Base-by-base conservation (phyloP, 2,329 filamentous ascomycete genomes). In the Fusarium lateritium region DNA sequence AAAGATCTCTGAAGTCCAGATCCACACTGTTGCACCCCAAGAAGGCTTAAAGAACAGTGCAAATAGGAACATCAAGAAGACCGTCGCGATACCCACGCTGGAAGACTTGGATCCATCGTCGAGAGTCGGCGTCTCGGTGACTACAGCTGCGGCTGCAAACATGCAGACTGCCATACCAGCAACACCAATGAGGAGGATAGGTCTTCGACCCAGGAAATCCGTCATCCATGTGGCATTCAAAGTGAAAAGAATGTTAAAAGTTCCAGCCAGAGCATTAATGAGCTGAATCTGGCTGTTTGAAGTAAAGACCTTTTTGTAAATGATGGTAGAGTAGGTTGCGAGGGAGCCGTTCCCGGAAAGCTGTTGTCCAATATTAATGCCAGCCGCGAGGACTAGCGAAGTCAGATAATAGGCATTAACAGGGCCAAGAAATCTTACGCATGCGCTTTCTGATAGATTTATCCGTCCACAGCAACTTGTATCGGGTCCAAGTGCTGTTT, bases 161-260 rank as follows among this genome's bases (percentile, higher is more conserved):
- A 92, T 92, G 79, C 89, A 91, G 4, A 87, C 49, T 7, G 84
- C 87, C 89, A 92, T 92, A 22, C 90, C 90, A 43, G 89, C 79
- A 38, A 85, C 89, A 65, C 91, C 91, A 28, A 89, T 82, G 54
- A 92, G 89, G 70, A 93, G 84, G 56, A 92, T 80, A 80, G 89
- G 89, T 69, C 90, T 89, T 54, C 91, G 85, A 22, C 91, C 91
- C 67, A 89, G 92, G 34, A 89, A 84, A 73, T 93, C 91, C 17
- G 91, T 88, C 3, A 89, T 91, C 89, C 90, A 92, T 26, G 89
- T 86, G n/a, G 90, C 90, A 68, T 92, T 92, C 31, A 92, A 82
- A 0, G 91, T 92, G 77, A 92, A 92, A 21, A 92, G 63, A 63
- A 92, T 92, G 52, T 89, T 88, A 58, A 89, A 91, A 1, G 90